A percentile compares a stretch with the other conserved stretches of the same genome.
phyloP scores from a whole-genome alignment of 1,284 basidiomycete genomes.

The Phellopilus nigrolimitatus region DNA sequence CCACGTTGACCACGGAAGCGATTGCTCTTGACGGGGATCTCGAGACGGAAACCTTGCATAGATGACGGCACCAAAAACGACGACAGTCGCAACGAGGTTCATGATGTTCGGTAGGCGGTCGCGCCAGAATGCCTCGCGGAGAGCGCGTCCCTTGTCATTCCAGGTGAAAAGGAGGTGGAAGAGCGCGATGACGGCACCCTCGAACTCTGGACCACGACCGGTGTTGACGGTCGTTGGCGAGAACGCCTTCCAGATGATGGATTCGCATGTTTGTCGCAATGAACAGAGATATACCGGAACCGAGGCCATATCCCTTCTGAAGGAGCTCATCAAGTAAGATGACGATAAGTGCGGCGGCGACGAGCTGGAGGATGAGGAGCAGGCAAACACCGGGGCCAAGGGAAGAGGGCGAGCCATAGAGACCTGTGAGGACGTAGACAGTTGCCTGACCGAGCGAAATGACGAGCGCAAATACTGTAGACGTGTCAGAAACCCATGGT shows the following conservation, averaged over 20 bases:
- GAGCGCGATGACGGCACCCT: constrained; percentile 92
- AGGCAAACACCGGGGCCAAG: constrained; percentile 96
- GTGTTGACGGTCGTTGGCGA: constrained; percentile 98
- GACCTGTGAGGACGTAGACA: constrained; percentile 95
- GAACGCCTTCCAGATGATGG: constrained; percentile 99
- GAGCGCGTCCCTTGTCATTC: constrained; percentile 96
- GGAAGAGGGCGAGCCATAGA: constrained; percentile 92
- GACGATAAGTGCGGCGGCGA: constrained; percentile 93
- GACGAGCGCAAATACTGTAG: constrained; percentile 89
- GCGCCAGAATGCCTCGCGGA: constrained; percentile 98
- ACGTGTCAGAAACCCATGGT: constrained; percentile 16
- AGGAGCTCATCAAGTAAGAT: constrained; percentile 98
- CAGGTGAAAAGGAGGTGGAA: constrained; percentile 99
- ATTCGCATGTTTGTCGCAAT: constrained; percentile 99
- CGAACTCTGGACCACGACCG: constrained; percentile 96
- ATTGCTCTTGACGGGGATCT: constrained; percentile 98
- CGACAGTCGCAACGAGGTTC: constrained; percentile 91
- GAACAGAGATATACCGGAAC: constrained; percentile 97
- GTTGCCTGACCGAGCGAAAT: constrained; percentile 96
- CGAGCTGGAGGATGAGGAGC: constrained; percentile 92
- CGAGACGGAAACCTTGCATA: constrained; percentile 99
- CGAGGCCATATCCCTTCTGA: constrained; percentile 98
- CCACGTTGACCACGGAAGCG: constrained; percentile 93
- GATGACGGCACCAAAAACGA: constrained; percentile 93
- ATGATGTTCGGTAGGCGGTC: constrained; percentile 96